phyloP scores from a whole-genome alignment of 2,329 filamentous ascomycete genomes.

The Tolypocladium capitatum region DNA sequence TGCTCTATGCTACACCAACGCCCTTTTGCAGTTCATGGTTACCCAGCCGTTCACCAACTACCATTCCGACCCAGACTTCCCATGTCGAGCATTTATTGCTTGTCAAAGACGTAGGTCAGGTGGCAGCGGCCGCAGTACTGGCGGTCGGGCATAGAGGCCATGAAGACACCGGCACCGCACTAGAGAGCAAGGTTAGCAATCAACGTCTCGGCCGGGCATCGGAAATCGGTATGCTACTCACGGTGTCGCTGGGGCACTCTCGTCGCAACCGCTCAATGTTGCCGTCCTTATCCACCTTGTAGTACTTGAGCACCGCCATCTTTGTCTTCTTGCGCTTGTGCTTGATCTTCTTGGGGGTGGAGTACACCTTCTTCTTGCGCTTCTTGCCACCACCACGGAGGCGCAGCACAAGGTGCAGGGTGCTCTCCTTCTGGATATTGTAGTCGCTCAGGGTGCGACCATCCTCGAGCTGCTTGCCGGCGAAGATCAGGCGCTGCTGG shows the following conservation, averaged over 20 bases:
- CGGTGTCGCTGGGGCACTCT: slow-evolving; percentile 88
- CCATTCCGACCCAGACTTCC: slow-evolving; percentile 16
- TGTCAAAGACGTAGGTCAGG: slow-evolving; percentile 61
- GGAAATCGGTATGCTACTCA: slow-evolving; percentile 32
- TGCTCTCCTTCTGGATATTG: slow-evolving; percentile 99
- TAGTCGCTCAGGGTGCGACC: slow-evolving; percentile 98
- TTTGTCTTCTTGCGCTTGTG: slow-evolving; percentile 99
- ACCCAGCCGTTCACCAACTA: slow-evolving; percentile 15
- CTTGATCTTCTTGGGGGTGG: slow-evolving; percentile 99
- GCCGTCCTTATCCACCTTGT: slow-evolving; percentile 99
- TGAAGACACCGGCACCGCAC: slow-evolving; percentile 99
- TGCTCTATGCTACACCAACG: slow-evolving; percentile 31
- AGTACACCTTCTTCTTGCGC: slow-evolving; percentile 99
- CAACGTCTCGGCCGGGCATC: too few species aligned
- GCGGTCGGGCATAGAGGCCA: slow-evolving; percentile 99
- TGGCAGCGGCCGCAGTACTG: slow-evolving; percentile 83
- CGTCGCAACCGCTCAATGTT: slow-evolving; percentile 99
- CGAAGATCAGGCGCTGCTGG: slow-evolving; percentile 99
- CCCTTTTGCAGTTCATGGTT: slow-evolving; percentile 20
- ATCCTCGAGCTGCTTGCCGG: slow-evolving; percentile 99
- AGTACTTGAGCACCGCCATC: slow-evolving; percentile 99
- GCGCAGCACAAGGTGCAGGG: slow-evolving; percentile 93
- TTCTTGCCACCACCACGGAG: slow-evolving; percentile 99
- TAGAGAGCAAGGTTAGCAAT: slow-evolving; percentile 19
- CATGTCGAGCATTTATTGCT: slow-evolving; percentile 35